These are phyloP conservation scores for Paratinospora sagittata DNA, from an alignment of 164 flowering plant genomes.

Conservation along the genomic window DNA sequence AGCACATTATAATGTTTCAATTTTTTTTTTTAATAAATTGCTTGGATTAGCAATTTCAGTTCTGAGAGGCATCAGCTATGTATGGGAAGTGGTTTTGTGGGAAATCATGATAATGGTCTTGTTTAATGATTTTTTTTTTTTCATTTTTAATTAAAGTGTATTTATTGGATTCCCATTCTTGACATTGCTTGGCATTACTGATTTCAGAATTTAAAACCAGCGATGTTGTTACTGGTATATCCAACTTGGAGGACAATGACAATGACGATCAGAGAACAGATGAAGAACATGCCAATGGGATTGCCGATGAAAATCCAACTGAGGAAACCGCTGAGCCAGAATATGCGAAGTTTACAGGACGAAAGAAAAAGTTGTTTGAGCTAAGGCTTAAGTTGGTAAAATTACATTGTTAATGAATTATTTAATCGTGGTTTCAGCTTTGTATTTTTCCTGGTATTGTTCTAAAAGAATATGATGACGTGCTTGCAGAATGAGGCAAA, in stretches of 20 bases:
- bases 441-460: not conserved
- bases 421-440: not conserved
- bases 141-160: not conserved
- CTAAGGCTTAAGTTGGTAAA: conserved; percentile 84
- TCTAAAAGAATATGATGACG: not conserved
- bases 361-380: conserved; percentile 71
- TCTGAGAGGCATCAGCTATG: not conserved
- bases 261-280: conserved; percentile 23
- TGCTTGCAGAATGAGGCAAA: conserved; percentile 76
- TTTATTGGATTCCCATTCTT: not conserved
- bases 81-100: not conserved
- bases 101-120: not conserved
- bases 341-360: conserved; percentile 53
- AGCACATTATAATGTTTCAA: not conserved
- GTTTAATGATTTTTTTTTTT: not conserved
- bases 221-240: conserved; percentile 10
- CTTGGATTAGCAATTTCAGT: not conserved
- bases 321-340: conserved; percentile 37
- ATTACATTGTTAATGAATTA: not conserved
- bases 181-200: not conserved
- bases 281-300: conserved; percentile 18
- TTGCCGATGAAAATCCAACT: conserved; percentile 23
- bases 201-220: conserved; percentile 27
- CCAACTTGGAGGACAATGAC: conserved; percentile 10
- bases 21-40: not conserved